Conservation (phyloP, 805 yeast species). For the Spencermartinsiella europaea region DNA sequence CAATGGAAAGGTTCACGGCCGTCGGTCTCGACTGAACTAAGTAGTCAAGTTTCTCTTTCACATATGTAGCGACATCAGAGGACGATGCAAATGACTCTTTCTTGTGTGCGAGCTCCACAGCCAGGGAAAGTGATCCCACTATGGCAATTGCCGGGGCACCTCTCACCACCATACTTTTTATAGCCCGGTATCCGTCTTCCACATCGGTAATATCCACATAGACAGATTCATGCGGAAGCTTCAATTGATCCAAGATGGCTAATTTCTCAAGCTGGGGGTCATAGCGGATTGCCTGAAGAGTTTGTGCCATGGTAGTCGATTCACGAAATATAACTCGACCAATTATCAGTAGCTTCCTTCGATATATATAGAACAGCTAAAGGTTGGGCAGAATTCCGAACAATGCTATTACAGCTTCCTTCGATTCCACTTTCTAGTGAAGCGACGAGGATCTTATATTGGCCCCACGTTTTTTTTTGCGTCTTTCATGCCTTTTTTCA, state of each 20-base stretch:
- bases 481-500: too few relatives aligned
- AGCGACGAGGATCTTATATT: too few relatives aligned
- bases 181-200: constrained; percentile 77
- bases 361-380: too few relatives aligned
- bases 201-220: constrained; percentile 59
- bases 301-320: constrained; percentile 1
- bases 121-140: constrained; percentile 80
- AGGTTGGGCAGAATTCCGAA: too few relatives aligned
- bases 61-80: constrained; percentile 28
- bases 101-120: constrained; percentile 52
- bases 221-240: constrained; percentile 71
- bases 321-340: background rate
- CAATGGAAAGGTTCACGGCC: constrained; percentile 86
- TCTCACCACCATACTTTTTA: constrained; percentile 86
- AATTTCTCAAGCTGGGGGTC: constrained; percentile 44
- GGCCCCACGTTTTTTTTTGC: too few relatives aligned
- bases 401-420: too few relatives aligned
- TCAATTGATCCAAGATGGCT: constrained; percentile 70
- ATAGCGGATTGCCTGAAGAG: constrained; percentile 63
- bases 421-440: too few relatives aligned
- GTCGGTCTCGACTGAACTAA: constrained; percentile 84
- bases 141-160: constrained; percentile 99
- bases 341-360: background rate
- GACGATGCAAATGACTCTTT: constrained; percentile 6
- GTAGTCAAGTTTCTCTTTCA: constrained; percentile 50